Evolutionary conservation across 225 moss, liverwort and hornwort species (phyloP), one percentile per base, ranked within the genome.

Genomic region (Sphagnum contortum): DNA sequence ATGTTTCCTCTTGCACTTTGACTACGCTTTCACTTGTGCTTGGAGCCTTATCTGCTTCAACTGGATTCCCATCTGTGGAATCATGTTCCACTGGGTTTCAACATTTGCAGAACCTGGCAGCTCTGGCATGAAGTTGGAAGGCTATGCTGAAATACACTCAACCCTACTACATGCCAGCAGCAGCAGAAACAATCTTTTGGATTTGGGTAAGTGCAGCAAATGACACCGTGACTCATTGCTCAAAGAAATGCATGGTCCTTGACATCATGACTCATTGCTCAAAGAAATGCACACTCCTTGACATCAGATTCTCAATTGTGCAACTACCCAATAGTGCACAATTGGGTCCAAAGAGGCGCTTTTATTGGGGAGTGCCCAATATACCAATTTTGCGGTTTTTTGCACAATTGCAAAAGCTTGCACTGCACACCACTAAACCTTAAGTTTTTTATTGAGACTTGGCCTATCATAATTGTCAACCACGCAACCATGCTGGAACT

Each of bases 81-180:
- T 75, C 70, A 13, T 79, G 79, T 14, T 89, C 91, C 53, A 87
- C 89, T 47, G 64, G 66, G 12, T 47, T 70, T 53, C 69, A 74
- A 49, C 68, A 70, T 46, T 73, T 76, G 47, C 78, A 88, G 57
- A 73, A 69, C 55, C 73, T 79, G 64, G 47, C 70, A 63, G 84
- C 79, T 48, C 80, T 71, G 49, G 67, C 80, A 46, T 68, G 77
- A 65, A 82, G 84, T 70, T 84, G 83, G 61, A 90, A 95, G 7
- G 89, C 65, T 61, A 95, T 89, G 83, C 79, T 83, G 69, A 82
- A 74, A 76, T 82, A 95, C 44, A 89, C 64, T 57, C 91, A 85
- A 68, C 94, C 94, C 94, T 94, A 79, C 61, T 73, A 5, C 62
- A 50, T 68, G 69, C 66, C 71, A 55, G 45, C 50, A 29, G 29